Evolutionary conservation across 2,329 filamentous ascomycete genomes (phyloP).

Genomic region (Cordyceps cicadae): DNA sequence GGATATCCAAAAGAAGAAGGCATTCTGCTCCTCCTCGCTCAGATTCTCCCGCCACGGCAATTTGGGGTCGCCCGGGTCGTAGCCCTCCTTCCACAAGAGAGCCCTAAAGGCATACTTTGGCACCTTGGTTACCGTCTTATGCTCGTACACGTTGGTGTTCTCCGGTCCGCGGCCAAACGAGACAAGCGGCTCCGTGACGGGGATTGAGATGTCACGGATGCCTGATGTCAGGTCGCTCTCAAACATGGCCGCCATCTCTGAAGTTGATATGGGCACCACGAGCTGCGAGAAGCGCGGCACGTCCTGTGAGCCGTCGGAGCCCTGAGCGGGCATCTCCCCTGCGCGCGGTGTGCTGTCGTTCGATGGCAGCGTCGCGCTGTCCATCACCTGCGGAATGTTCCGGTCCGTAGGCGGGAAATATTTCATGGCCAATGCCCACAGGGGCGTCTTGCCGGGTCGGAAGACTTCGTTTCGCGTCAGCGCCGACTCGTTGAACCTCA

Average conservation of each 20-base stretch:
- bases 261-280: conserved; percentile 3
- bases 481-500: conserved; percentile 47
- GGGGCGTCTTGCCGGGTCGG: conserved; percentile 37
- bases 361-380: conserved; percentile 4
- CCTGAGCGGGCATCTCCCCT: neutral
- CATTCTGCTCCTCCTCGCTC: conserved; percentile 32
- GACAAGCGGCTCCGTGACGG: conserved; percentile 57
- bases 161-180: conserved; percentile 67
- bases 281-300: conserved; percentile 17
- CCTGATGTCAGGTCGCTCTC: conserved; percentile 58
- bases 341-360: conserved; percentile 15
- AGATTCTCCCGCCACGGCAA: conserved; percentile 34
- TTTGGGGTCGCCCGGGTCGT: conserved; percentile 50
- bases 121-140: conserved; percentile 58
- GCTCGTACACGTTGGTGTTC: conserved; percentile 60
- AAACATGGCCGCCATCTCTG: conserved; percentile 49
- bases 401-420: conserved; percentile 42
- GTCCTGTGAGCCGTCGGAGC: conserved; percentile 8
- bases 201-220: conserved; percentile 53
- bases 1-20: conserved; percentile 64
- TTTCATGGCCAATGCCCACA: conserved; percentile 51
- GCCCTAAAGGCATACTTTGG: conserved; percentile 77
- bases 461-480: conserved; percentile 44
- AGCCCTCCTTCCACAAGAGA: conserved; percentile 62
- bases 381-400: conserved; percentile 11